Conservation (phyloP, 257 asterid genomes). For the Mitragyna speciosa region DNA sequence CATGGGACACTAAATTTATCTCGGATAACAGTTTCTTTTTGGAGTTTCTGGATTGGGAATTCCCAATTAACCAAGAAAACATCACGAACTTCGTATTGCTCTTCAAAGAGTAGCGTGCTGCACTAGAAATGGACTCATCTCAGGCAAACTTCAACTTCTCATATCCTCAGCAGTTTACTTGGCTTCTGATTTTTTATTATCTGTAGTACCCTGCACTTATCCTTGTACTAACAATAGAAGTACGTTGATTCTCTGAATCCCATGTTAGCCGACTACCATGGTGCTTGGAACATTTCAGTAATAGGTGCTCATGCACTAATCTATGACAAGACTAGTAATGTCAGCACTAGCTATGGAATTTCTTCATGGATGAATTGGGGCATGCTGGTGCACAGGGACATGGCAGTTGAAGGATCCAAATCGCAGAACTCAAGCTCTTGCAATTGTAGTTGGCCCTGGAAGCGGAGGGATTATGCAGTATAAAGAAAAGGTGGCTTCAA, state of each 20-base stretch:
- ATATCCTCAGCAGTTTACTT: slow-evolving; percentile 53
- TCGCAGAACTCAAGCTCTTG: slow-evolving; percentile 56
- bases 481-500: slow-evolving; percentile 40
- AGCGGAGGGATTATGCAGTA: slow-evolving; percentile 43
- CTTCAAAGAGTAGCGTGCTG: slow-evolving; percentile 21
- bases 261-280: slow-evolving; percentile 46
- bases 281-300: slow-evolving; percentile 51
- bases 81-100: slow-evolving; percentile 48
- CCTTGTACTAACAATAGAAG: slow-evolving; percentile 26
- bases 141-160: too few relatives aligned
- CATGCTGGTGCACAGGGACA: slow-evolving; percentile 62
- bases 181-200: slow-evolving; percentile 32
- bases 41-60: slow-evolving; percentile 56
- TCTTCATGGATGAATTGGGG: slow-evolving; percentile 52
- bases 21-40: too few relatives aligned
- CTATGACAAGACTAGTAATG: slow-evolving; percentile 43
- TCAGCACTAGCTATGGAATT: slow-evolving; percentile 58
- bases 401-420: slow-evolving; percentile 58
- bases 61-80: slow-evolving; percentile 34
- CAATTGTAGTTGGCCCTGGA: slow-evolving; percentile 59
- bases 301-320: slow-evolving; percentile 53
- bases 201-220: slow-evolving; percentile 24
- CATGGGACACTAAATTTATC: too few relatives aligned
- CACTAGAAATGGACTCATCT: slow-evolving; percentile 9
- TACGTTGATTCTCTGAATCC: slow-evolving; percentile 49